Evolutionary conservation across 345 rosid genomes (phyloP).

Genomic region (Erucastrum elatum): DNA sequence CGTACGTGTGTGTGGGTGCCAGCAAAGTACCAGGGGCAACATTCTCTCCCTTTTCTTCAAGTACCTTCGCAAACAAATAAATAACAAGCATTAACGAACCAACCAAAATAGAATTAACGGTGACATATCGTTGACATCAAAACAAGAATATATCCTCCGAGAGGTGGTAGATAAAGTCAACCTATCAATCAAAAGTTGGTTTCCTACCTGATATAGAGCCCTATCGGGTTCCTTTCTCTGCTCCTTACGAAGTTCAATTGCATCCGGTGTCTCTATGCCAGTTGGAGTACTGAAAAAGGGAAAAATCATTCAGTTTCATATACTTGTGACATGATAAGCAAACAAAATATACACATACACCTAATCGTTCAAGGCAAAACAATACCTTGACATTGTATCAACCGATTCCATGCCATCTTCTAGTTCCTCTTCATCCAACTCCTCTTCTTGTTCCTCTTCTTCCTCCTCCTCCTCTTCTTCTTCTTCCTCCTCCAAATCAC

Average conservation of each 20-base stretch:
- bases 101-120: not conserved
- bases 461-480: constrained; percentile 70
- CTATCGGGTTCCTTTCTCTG: constrained; percentile 98
- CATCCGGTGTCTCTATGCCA: constrained; percentile 99
- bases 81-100: not conserved
- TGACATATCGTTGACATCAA: not conserved
- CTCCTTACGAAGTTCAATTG: constrained; percentile 97
- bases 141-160: not conserved
- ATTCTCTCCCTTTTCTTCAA: constrained; percentile 83
- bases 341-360: constrained; percentile 13
- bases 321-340: constrained; percentile 1
- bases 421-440: constrained; percentile 86
- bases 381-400: constrained; percentile 91
- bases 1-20: constrained; percentile 90
- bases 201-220: constrained; percentile 84
- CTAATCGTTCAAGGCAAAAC: not conserved
- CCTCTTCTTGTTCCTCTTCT: constrained; percentile 75
- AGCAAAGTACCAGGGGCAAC: constrained; percentile 85
- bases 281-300: constrained; percentile 76
- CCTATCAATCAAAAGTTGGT: not conserved
- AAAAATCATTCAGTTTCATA: constrained; percentile 1
- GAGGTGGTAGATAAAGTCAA: not conserved
- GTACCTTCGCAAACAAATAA: constrained; percentile 48
- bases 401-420: constrained; percentile 91
- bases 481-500: constrained; percentile 98